Conservation (phyloP, 805 yeast species). For the Teunomyces funiuensis region DNA sequence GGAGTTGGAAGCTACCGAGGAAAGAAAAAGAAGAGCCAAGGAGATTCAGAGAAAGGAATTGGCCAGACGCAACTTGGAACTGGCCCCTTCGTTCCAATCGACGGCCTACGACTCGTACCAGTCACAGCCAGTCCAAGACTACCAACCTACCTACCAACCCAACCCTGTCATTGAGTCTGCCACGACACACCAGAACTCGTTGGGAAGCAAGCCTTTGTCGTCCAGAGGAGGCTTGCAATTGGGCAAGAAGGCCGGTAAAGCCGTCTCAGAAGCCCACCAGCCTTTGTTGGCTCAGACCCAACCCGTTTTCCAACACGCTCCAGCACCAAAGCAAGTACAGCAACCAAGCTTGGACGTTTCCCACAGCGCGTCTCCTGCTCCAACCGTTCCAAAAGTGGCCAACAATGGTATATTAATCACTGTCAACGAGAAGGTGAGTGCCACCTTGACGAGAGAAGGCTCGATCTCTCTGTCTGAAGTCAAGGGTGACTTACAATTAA, state of each 20-base stretch:
- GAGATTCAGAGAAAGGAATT: constrained; percentile 80
- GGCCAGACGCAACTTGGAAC: constrained; percentile 61
- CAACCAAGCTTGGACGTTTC: constrained; percentile 19
- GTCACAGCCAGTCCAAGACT: constrained; percentile 18
- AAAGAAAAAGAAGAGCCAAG: constrained; percentile 92
- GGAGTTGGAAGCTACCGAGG: constrained; percentile 95
- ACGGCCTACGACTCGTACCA: constrained; percentile 16
- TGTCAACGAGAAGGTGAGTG: constrained; percentile 73
- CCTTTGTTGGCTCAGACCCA: constrained; percentile 31
- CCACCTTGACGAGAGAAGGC: constrained; percentile 84
- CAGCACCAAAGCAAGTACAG: constrained; percentile 25
- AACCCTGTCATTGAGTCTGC: constrained; percentile 24
- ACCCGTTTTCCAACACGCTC: constrained; percentile 32
- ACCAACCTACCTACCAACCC: constrained; percentile 32
- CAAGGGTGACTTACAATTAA: constrained; percentile 87
- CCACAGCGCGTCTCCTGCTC: constrained; percentile 23
- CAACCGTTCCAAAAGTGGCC: constrained; percentile 27
- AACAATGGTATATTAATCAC: constrained; percentile 81
- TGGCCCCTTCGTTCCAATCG: constrained; percentile 23
- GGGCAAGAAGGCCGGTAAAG: constrained; percentile 52
- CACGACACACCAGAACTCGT: constrained; percentile 14
- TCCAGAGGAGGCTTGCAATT: constrained; percentile 74
- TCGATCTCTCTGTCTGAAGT: constrained; percentile 65
- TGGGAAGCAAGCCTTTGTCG: constrained; percentile 20
- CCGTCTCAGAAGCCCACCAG: constrained; percentile 24